phyloP scores from a whole-genome alignment of 345 rosid species.

The Durio zibethinus region DNA sequence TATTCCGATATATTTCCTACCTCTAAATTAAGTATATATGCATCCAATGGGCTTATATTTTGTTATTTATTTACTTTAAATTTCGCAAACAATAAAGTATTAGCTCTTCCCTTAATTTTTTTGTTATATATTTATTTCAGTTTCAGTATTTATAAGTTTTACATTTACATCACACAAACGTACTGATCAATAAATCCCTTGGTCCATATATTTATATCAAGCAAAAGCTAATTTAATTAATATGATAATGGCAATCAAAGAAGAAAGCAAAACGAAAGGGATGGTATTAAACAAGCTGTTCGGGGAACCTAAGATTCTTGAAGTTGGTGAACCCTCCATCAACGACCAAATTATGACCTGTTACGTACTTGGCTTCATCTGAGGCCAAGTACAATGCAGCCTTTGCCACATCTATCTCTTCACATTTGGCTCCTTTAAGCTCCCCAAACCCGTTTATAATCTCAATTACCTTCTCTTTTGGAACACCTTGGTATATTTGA shows the following conservation, averaged over 20 bases:
- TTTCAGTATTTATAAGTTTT: neutral
- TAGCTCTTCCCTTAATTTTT: too few species aligned
- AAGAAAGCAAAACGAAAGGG: neutral
- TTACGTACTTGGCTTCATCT: constrained; percentile 65
- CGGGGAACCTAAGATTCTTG: constrained; percentile 49
- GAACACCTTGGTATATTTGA: constrained; percentile 32
- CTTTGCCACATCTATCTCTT: constrained; percentile 63
- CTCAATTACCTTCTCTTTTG: constrained; percentile 39
- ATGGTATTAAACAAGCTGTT: constrained; percentile 19
- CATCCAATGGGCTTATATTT: too few species aligned
- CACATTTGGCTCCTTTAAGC: constrained; percentile 64
- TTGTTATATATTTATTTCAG: too few species aligned
- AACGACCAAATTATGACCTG: constrained; percentile 72
- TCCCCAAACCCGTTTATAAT: constrained; percentile 57
- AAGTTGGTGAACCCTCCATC: constrained; percentile 83
- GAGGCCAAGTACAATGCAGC: constrained; percentile 77
- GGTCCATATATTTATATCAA: neutral
- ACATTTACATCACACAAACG: neutral
- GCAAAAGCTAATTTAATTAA: neutral
- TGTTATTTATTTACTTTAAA: too few species aligned
- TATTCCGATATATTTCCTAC: too few species aligned
- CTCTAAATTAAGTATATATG: neutral
- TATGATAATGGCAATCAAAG: neutral
- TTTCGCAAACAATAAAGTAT: too few species aligned
- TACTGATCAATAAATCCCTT: neutral